These are phyloP conservation scores for Penicilliopsis zonata DNA, from an alignment of 495 filamentous ascomycete species.

Conservation along the genomic window DNA sequence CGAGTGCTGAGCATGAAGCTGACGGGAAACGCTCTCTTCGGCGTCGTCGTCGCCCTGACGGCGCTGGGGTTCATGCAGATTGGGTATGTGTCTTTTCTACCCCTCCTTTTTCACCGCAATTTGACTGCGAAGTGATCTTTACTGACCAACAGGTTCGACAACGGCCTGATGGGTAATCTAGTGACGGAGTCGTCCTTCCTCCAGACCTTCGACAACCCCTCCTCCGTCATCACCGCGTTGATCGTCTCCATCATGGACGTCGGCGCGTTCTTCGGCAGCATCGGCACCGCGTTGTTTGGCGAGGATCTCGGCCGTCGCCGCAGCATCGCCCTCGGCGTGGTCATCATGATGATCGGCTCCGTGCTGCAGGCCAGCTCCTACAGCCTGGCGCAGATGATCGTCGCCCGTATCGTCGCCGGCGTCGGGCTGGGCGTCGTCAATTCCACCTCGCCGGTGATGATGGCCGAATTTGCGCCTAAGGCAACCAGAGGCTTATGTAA, in stretches of 20 bases:
- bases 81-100: too few relatives aligned
- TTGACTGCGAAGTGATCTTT: too few relatives aligned
- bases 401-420: slow-evolving; percentile 36
- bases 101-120: too few relatives aligned
- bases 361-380: slow-evolving; percentile 38
- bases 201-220: slow-evolving; percentile 23
- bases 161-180: slow-evolving; percentile 37
- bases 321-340: slow-evolving; percentile 29
- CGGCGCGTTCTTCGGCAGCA: slow-evolving; percentile 32
- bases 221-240: slow-evolving; percentile 27
- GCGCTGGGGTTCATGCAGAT: too few relatives aligned
- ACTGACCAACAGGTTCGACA: too few relatives aligned
- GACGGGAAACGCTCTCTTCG: too few relatives aligned
- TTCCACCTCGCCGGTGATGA: neutral
- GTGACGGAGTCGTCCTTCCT: slow-evolving; percentile 12
- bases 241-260: slow-evolving; percentile 36
- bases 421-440: slow-evolving; percentile 5
- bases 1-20: too few relatives aligned
- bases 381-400: slow-evolving; percentile 34
- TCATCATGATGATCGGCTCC: slow-evolving; percentile 30
- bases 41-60: too few relatives aligned
- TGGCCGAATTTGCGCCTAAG: slow-evolving; percentile 9
- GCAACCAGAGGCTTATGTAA: too few relatives aligned
- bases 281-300: slow-evolving; percentile 27
- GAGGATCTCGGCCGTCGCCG: slow-evolving; percentile 28